Evolutionary conservation across 768 basidiomycete genomes (phyloP), one percentile per base, ranked within the genome.

Genomic region (Russula griseocarnosa): DNA sequence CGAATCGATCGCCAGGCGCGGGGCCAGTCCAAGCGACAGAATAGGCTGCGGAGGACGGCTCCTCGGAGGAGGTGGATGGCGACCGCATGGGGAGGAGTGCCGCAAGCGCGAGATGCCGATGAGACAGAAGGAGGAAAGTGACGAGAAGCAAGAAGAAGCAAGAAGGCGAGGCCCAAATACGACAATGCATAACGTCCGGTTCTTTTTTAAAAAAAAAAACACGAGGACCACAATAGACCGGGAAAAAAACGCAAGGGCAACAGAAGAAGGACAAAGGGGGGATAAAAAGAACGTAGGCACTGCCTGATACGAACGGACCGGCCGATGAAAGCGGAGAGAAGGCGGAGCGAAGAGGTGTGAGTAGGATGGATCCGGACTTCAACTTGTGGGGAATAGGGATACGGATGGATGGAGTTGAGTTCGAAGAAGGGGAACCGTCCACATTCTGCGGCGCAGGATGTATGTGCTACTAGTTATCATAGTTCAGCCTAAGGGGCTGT

Each of bases 21-120:
- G 72, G 75, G 57, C 63, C 72, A 34, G 58, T 68, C 75, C 74
- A 76, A 2, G 66, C 69, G 11, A 75, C 66, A 47, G 40, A 52
- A 22, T 53, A 54, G 1, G 60, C 44, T 10, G 3, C 47, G 28
- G 58, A 42, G 16, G 60, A 24, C 3, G 38, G 30, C 11, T 49
- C 40, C n/a, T n/a, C 24, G 42, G 56, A 42, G 18, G 38, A 30
- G 13, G 36, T 13, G 36, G 36, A 59, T 18, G 57, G 34, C 16
- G 54, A 42, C 55, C 38, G 67, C 34, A 49, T 40, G 40, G 30
- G 42, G 20, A 47, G 28, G 5, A 34, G 36, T 18, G 47, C 52
- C 47, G 58, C 54, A 13, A 47, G 57, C 40, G 55, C 54, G 34
- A 52, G 63, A 28, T 46, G 57, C 56, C 28, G 53, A 60, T n/a